phyloP scores from a whole-genome alignment of 257 asterid species.

The Capsicum chinense region DNA sequence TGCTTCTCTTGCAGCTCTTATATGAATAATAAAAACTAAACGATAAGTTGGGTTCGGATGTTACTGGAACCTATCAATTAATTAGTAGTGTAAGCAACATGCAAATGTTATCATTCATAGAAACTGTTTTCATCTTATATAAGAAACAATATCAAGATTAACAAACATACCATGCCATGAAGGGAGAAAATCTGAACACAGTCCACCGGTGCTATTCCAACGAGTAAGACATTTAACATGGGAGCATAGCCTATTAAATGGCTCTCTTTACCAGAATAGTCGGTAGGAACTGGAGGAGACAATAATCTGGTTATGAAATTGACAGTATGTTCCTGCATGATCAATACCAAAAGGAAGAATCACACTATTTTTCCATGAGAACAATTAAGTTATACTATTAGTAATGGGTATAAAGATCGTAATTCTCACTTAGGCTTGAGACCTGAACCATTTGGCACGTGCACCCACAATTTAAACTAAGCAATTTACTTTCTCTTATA shows the following conservation, averaged over 20 bases:
- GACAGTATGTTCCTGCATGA: conserved; percentile 81
- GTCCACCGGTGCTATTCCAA: conserved; percentile 92
- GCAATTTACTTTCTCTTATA: neutral
- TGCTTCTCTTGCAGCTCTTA: neutral
- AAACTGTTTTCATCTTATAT: conserved; percentile 19
- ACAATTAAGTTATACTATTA: neutral
- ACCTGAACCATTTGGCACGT: neutral
- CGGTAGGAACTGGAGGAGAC: conserved; percentile 82
- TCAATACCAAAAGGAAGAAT: conserved; percentile 33
- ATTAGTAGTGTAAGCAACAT: neutral
- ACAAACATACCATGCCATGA: conserved; percentile 81
- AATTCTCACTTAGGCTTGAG: neutral
- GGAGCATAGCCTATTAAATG: conserved; percentile 88
- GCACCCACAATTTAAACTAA: neutral
- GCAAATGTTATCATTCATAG: neutral
- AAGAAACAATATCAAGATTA: conserved; percentile 22
- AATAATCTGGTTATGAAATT: conserved; percentile 82
- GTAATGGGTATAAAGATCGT: neutral
- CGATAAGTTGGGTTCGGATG: neutral
- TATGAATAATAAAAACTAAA: conserved; percentile 1
- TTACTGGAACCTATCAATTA: neutral
- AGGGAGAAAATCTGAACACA: conserved; percentile 92
- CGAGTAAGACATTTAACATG: conserved; percentile 84
- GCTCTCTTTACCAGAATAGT: conserved; percentile 65
- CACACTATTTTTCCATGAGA: neutral